Conservation (phyloP, 1,139 yeast species). For the Entelexis sorbosivorans region DNA sequence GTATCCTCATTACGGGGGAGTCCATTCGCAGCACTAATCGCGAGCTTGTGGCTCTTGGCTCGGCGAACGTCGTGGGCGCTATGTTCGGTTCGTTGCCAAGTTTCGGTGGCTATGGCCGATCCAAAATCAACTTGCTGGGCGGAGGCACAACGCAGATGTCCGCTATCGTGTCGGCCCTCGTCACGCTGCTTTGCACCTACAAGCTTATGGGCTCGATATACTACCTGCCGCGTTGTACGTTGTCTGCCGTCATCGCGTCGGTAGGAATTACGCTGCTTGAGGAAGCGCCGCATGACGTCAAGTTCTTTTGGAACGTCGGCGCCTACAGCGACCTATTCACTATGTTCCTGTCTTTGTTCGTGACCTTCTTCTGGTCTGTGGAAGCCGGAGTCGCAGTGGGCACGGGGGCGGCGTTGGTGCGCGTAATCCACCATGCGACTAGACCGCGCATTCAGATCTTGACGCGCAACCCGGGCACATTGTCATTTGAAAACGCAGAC, state of each 20-base stretch:
- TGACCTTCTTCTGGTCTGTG: conserved; percentile 72
- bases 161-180: conserved; percentile 67
- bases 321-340: conserved; percentile 75
- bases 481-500: conserved; percentile 70
- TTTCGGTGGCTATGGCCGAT: conserved; percentile 93
- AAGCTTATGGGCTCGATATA: conserved; percentile 55
- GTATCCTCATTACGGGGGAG: conserved; percentile 37
- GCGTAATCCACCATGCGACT: conserved; percentile 78
- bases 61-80: conserved; percentile 56
- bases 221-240: conserved; percentile 67
- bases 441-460: conserved; percentile 80
- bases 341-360: conserved; percentile 55
- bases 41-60: conserved; percentile 68
- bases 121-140: conserved; percentile 74
- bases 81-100: conserved; percentile 76
- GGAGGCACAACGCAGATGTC: conserved; percentile 80
- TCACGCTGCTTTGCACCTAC: conserved; percentile 55
- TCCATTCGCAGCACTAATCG: conserved; percentile 34
- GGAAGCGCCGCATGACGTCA: conserved; percentile 75
- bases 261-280: conserved; percentile 72
- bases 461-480: conserved; percentile 71
- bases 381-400: conserved; percentile 88
- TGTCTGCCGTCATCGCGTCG: conserved; percentile 69
- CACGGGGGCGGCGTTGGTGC: conserved; percentile 60
- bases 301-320: conserved; percentile 58